Conservation (phyloP, 2,329 filamentous ascomycete species). For the Onygenales sp. region DNA sequence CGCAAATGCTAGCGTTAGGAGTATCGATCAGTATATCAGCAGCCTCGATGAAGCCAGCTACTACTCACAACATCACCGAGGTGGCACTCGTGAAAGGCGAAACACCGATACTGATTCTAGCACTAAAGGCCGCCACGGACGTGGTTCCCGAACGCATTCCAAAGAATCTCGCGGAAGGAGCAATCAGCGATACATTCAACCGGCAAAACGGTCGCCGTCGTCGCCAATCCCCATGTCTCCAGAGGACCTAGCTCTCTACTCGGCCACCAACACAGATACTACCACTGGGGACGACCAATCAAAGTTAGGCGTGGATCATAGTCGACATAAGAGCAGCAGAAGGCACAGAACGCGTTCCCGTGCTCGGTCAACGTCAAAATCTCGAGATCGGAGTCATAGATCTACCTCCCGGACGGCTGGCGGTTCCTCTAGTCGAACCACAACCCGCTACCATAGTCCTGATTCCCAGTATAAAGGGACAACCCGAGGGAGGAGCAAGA, state of each 20-base stretch:
- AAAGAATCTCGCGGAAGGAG: conserved; percentile 59
- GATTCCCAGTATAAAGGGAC: conserved; percentile 18
- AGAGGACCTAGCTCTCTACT: conserved; percentile 55
- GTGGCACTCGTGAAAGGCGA: conserved; percentile 40
- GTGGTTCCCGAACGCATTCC: conserved; percentile 50
- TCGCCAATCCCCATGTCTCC: conserved; percentile 93
- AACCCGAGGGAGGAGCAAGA: conserved; percentile 51
- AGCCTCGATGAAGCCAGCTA: conserved; percentile 70
- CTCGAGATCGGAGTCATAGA: conserved; percentile 25
- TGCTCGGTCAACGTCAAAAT: conserved; percentile 9
- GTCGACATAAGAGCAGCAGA: conserved; percentile 30
- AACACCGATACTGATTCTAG: conserved; percentile 37
- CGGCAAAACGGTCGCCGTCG: conserved; percentile 77
- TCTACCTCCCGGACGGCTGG: conserved; percentile 27
- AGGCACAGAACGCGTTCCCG: conserved; percentile 40
- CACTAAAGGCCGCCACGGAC: conserved; percentile 39
- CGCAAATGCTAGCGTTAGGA: conserved; percentile 52
- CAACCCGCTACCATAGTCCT: conserved; percentile 29
- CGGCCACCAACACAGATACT: conserved; percentile 34
- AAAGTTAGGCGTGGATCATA: conserved; percentile 22
- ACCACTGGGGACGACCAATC: conserved; percentile 29
- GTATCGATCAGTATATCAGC: conserved; percentile 75
- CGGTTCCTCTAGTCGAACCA: conserved; percentile 28
- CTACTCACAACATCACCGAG: conserved; percentile 43
- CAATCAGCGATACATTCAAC: conserved; percentile 57